A percentile compares a stretch with the other conserved stretches of the same genome.
phyloP scores from a whole-genome alignment of 1,139 yeast genomes.

The Geotrichum europaeum region DNA sequence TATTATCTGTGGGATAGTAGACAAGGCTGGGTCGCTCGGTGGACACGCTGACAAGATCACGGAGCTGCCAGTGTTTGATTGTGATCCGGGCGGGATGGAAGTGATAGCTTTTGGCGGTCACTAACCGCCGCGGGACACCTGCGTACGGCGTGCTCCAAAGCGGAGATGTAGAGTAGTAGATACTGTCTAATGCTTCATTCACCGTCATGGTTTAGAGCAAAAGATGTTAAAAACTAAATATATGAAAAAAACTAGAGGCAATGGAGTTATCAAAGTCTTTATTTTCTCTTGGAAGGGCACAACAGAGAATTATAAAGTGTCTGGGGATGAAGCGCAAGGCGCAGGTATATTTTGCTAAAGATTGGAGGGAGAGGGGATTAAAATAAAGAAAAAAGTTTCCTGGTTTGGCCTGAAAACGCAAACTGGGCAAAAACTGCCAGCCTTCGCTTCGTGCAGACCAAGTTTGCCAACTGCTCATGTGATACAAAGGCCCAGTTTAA shows the following conservation, averaged over 20 bases:
- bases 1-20: conserved; percentile 46
- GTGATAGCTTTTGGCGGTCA: conserved; percentile 22
- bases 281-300: too few relatives aligned
- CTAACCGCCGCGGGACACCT: conserved; percentile 18
- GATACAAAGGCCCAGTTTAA: too few relatives aligned
- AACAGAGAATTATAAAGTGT: too few relatives aligned
- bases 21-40: conserved; percentile 38
- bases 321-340: not conserved
- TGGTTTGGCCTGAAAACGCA: too few relatives aligned
- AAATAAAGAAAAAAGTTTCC: not conserved
- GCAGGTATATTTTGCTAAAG: not conserved
- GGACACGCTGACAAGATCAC: conserved; percentile 59
- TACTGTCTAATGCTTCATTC: not conserved
- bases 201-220: not conserved
- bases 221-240: not conserved
- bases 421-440: too few relatives aligned
- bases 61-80: conserved; percentile 72
- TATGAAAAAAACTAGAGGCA: not conserved
- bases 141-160: conserved; percentile 14
- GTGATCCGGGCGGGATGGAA: conserved; percentile 27
- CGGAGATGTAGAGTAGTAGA: not conserved
- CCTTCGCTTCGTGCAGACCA: too few relatives aligned
- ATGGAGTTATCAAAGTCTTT: not conserved
- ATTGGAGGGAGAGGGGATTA: not conserved
- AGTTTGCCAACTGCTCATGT: too few relatives aligned